A percentile compares a stretch with the other conserved stretches of the same genome.
These are phyloP conservation scores for Oryza nivara DNA, from an alignment of 176 grass and related monocot genomes.

Conservation along the genomic window DNA sequence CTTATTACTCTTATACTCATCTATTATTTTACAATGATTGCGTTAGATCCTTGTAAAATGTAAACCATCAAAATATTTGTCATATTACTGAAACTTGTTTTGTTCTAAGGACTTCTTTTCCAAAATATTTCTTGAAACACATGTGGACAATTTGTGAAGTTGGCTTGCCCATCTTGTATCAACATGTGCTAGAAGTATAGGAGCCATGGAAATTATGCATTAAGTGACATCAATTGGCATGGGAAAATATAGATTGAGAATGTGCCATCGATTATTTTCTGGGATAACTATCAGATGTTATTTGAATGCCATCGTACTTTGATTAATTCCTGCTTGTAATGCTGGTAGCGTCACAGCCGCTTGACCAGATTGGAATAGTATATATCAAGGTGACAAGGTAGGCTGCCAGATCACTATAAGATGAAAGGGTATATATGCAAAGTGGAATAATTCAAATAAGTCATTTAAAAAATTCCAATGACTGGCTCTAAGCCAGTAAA, in stretches of 20 bases:
- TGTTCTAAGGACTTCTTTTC: conserved; percentile 3
- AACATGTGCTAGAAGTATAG: conserved; percentile 2
- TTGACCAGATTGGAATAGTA: conserved; percentile 17
- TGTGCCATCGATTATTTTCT: not conserved
- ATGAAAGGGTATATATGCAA: not conserved
- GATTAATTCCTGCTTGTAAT: not conserved
- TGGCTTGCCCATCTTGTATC: conserved; percentile 14
- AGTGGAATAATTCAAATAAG: not conserved
- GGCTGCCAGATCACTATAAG: not conserved
- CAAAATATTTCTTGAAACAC: not conserved
- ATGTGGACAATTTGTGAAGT: not conserved
- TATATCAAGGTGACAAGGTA: not conserved
- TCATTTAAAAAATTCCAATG: not conserved
- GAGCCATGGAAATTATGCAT: not conserved
- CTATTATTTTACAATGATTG: not conserved
- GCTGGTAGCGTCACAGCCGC: too few species aligned
- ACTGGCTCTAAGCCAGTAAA: not conserved
- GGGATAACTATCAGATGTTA: too few species aligned
- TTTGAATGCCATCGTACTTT: too few species aligned
- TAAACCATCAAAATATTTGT: not conserved
- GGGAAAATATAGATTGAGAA: not conserved
- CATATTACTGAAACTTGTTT: conserved; percentile 19
- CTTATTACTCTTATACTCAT: conserved; percentile 5
- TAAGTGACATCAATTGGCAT: not conserved
- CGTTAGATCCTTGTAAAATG: conserved; percentile 9